Conservation (phyloP, 2,329 filamentous ascomycete species). For the Alternaria brassicae region DNA sequence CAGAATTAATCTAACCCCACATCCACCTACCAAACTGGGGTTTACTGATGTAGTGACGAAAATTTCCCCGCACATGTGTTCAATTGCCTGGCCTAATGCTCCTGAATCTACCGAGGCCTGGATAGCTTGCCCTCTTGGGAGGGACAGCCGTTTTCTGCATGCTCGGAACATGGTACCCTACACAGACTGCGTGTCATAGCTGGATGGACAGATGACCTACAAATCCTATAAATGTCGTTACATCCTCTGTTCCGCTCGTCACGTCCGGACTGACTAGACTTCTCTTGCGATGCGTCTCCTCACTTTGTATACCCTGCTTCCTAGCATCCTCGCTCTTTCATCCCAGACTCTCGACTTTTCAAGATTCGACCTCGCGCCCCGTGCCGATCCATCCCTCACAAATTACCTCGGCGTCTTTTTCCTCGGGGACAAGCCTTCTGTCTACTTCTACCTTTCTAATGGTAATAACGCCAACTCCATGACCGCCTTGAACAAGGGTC, state of each 20-base stretch:
- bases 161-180: neutral
- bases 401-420: constrained; percentile 65
- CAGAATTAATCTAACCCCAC: constrained; percentile 19
- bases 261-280: neutral
- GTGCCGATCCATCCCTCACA: constrained; percentile 51
- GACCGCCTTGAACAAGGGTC: constrained; percentile 57
- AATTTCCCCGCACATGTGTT: neutral
- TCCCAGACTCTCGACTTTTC: constrained; percentile 32
- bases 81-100: neutral
- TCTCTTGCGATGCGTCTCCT: constrained; percentile 26
- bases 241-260: neutral
- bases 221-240: neutral
- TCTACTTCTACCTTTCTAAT: constrained; percentile 63
- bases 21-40: neutral
- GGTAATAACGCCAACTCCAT: constrained; percentile 60
- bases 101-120: neutral
- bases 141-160: neutral
- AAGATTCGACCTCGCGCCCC: constrained; percentile 23
- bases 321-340: constrained; percentile 23
- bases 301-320: constrained; percentile 10
- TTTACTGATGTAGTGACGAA: neutral
- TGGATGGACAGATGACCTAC: neutral
- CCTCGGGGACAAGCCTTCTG: constrained; percentile 60
- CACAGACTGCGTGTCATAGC: neutral
- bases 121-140: neutral